Evolutionary conservation across 192 early-diverging fungal species (phyloP).

Genomic region (Backusella parvicylindrica): DNA sequence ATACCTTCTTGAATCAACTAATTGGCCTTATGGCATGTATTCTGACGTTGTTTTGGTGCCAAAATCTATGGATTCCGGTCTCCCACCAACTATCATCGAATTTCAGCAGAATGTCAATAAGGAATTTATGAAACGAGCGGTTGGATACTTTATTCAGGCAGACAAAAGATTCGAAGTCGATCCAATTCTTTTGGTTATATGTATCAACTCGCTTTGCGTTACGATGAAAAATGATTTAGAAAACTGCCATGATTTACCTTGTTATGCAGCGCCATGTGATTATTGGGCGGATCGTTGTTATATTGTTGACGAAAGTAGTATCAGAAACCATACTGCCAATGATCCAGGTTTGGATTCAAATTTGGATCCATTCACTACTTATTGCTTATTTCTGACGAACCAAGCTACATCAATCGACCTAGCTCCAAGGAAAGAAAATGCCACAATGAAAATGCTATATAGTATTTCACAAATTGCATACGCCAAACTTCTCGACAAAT

Average conservation of each 20-base stretch:
- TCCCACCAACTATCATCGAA: background rate
- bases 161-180: background rate
- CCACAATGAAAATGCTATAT: no score
- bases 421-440: no score
- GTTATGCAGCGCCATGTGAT: conserved; percentile 1
- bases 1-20: no score
- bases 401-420: no score
- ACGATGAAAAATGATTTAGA: background rate
- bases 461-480: no score
- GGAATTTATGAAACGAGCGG: conserved; percentile 1
- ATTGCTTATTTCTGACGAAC: no score
- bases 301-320: background rate
- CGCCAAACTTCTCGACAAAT: no score
- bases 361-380: no score
- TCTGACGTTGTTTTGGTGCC: background rate
- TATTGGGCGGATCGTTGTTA: background rate
- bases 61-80: background rate
- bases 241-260: background rate
- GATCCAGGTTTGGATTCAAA: background rate
- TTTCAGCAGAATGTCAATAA: background rate
- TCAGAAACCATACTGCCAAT: background rate
- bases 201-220: background rate
- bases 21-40: background rate
- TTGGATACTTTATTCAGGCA: background rate
- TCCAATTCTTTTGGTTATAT: background rate